Base-by-base conservation (phyloP, 306 rosid species). In the Vachellia pachyceras region DNA sequence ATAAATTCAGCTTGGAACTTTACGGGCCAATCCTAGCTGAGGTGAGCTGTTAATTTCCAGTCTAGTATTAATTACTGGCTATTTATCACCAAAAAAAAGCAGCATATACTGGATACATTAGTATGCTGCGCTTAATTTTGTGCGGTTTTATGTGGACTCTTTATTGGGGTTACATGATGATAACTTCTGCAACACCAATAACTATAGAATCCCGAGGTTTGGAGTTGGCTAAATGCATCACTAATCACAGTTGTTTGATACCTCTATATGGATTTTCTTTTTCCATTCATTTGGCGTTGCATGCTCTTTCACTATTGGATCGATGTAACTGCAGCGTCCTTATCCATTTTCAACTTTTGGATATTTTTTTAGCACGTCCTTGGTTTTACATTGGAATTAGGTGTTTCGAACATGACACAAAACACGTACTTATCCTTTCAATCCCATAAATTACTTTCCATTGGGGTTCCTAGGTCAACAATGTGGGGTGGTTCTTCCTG, bases 1-100 rank as follows among this genome's bases (percentile, higher is more conserved):
- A 90, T 87, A 84, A 88, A 74, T 88, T 94, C 80, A 82, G 79
- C 80, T 83, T 94, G 65, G 90, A 91, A 61, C 97, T 92, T 39
- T 90, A 82, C 71, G 97, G 89, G 25, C 70, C 92, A 12, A 85
- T 94, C 55, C 68, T 73, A 33, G 88, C 93, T 10, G 90, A 92
- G 90, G 98, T 91, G 84, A 87, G 88, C 54, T 46, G 29, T 78
- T 72, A 15, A 29, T 50, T 60, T 15, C 64, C 61, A 33, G 23
- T 46, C n/a, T 41, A 17, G 58, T 18, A 1, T 78, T 44, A 41
- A 11, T 41, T 3, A n/a, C 18, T 20, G 52, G 73, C 52, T 68
- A n/a, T 4, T 17, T 6, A 18, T 18, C 10, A 1, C 10, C 9
- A 52, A 52, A 52, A 6, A 52, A 29, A 2, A n/a, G n/a, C 33